Conservation (phyloP, 139 green algal genomes). For the Chlamydomonas incerta region DNA sequence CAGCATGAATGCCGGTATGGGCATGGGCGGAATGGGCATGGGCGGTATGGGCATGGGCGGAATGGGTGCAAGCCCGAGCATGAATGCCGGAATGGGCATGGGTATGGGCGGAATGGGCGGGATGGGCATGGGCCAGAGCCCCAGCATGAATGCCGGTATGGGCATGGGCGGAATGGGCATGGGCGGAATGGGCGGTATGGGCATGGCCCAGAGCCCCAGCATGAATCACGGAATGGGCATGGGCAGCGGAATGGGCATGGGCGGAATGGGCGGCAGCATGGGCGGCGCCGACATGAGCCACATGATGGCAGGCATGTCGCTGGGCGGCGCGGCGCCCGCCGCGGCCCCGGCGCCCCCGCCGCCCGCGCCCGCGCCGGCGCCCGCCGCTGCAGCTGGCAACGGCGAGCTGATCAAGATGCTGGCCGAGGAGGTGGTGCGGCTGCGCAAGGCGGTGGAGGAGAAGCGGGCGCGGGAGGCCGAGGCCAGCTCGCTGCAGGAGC, state of each 20-base stretch:
- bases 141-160: conserved; percentile 20
- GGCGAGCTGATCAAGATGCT: conserved; percentile 50
- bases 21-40: conserved; percentile 12
- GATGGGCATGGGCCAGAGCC: neutral
- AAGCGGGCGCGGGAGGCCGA: conserved; percentile 30
- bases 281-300: neutral
- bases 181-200: neutral
- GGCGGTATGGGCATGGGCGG: conserved; percentile 22
- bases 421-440: conserved; percentile 44
- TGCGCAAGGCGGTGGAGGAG: conserved; percentile 48
- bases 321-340: neutral
- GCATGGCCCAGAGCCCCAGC: too few relatives aligned
- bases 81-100: conserved; percentile 2
- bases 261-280: neutral
- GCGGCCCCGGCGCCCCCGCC: neutral
- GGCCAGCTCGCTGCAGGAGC: neutral
- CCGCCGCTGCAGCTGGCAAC: conserved; percentile 2
- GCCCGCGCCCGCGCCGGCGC: neutral
- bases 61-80: neutral
- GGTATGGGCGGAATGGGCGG: conserved; percentile 5
- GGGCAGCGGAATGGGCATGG: neutral
- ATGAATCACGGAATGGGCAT: conserved; percentile 29
- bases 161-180: conserved; percentile 30
- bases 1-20: neutral
- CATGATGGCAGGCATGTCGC: conserved; percentile 31